phyloP scores from a whole-genome alignment of 306 rosid genomes.

The Cucurbita pepo region DNA sequence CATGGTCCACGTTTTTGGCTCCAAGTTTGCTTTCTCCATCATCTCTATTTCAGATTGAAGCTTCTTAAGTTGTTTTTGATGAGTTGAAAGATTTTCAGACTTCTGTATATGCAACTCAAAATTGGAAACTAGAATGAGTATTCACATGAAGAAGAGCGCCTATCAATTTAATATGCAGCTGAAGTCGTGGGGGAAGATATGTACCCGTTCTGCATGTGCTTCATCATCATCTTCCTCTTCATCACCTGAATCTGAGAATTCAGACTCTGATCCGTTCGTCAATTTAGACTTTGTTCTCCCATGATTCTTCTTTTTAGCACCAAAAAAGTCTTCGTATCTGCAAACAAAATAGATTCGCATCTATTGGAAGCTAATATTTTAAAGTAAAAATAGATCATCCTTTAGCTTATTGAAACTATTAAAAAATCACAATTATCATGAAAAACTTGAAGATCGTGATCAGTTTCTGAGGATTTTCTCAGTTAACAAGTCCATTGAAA shows the following conservation, averaged over 20 bases:
- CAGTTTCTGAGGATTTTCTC: not conserved
- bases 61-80: slow-evolving; percentile 43
- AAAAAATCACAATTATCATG: not conserved
- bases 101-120: slow-evolving; percentile 12
- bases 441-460: not conserved
- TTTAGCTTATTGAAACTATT: not conserved
- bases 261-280: slow-evolving; percentile 23
- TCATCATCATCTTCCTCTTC: slow-evolving; percentile 29
- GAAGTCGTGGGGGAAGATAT: not conserved
- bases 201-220: slow-evolving; percentile 25
- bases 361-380: not conserved
- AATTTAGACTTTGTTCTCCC: slow-evolving; percentile 23
- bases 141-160: not conserved
- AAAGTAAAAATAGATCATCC: not conserved
- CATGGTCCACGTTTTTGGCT: slow-evolving; percentile 79
- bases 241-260: slow-evolving; percentile 19
- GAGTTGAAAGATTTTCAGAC: slow-evolving; percentile 43
- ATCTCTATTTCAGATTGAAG: slow-evolving; percentile 46
- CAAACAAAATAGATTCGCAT: slow-evolving; percentile 1
- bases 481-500: not conserved
- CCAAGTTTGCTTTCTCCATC: slow-evolving; percentile 71
- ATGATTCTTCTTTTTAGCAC: slow-evolving; percentile 25
- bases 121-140: not conserved
- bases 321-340: slow-evolving; percentile 73
- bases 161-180: not conserved